phyloP scores from a whole-genome alignment of 2,329 filamentous ascomycete genomes.

The Neospermospora avenae region DNA sequence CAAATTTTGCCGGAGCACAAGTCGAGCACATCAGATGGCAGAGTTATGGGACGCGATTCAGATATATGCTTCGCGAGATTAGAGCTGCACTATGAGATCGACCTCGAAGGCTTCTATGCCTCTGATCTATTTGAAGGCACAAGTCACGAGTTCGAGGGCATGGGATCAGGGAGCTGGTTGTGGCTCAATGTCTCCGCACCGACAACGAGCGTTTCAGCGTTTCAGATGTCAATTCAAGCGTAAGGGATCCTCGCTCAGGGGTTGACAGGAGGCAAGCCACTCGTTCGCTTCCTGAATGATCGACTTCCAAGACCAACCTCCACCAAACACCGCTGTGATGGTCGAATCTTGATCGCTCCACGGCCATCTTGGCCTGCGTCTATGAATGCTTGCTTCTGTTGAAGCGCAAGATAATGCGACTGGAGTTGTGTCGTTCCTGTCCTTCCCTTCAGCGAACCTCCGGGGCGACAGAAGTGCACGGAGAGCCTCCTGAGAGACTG shows the following conservation, averaged over 20 bases:
- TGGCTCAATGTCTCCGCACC: neutral
- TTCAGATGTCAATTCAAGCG: slow-evolving; percentile 2
- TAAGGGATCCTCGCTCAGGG: neutral
- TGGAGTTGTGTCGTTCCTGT: too few species aligned
- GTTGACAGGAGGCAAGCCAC: neutral
- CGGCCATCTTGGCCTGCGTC: neutral
- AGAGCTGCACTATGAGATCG: neutral
- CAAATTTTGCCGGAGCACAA: neutral
- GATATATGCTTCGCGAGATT: neutral
- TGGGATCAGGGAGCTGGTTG: too few species aligned
- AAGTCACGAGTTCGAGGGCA: neutral
- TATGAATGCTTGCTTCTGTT: neutral
- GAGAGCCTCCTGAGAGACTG: neutral
- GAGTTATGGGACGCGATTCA: neutral
- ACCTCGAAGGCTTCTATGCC: neutral
- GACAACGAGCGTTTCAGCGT: neutral
- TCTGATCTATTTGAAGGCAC: neutral
- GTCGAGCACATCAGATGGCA: neutral
- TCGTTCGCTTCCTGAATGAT: neutral
- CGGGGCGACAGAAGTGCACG: too few species aligned
- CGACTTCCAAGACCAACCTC: neutral
- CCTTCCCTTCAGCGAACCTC: too few species aligned
- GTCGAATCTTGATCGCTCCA: slow-evolving; percentile 1
- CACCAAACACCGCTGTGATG: slow-evolving; percentile 8
- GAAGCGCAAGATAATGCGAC: too few species aligned